Conservation (phyloP, 768 basidiomycete species). For the Cystobasidium onofrii region DNA sequence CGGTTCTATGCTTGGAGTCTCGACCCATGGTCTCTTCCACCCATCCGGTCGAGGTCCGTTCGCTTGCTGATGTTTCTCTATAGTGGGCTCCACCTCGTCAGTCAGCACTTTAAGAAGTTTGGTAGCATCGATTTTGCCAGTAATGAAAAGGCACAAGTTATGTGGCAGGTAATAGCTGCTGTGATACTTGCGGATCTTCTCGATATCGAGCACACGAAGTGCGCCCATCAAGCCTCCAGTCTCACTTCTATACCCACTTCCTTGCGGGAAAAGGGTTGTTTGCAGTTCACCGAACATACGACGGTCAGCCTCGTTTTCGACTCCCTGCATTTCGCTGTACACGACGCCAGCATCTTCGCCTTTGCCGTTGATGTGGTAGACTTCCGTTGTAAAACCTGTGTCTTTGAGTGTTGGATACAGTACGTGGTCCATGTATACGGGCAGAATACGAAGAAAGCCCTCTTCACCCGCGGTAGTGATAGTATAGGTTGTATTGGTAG, state of each 20-base stretch:
- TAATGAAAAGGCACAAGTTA: slow-evolving; percentile 78
- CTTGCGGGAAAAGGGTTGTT: slow-evolving; percentile 66
- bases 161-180: slow-evolving; percentile 83
- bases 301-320: slow-evolving; percentile 70
- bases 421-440: slow-evolving; percentile 88
- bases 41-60: slow-evolving; percentile 60
- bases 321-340: slow-evolving; percentile 67
- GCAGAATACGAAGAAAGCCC: slow-evolving; percentile 54
- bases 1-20: slow-evolving; percentile 63
- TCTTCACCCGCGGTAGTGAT: slow-evolving; percentile 90
- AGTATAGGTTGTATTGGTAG: slow-evolving; percentile 76
- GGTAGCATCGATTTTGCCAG: slow-evolving; percentile 69
- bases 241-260: slow-evolving; percentile 87
- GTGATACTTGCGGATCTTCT: slow-evolving; percentile 89
- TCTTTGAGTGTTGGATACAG: slow-evolving; percentile 90
- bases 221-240: slow-evolving; percentile 94
- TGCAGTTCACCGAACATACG: slow-evolving; percentile 77
- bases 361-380: slow-evolving; percentile 87
- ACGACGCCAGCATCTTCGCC: slow-evolving; percentile 77
- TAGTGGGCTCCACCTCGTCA: slow-evolving; percentile 68
- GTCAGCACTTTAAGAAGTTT: slow-evolving; percentile 76
- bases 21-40: slow-evolving; percentile 91
- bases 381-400: slow-evolving; percentile 54
- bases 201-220: slow-evolving; percentile 69
- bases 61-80: slow-evolving; percentile 66